Evolutionary conservation across 805 yeast genomes (phyloP).

Genomic region (Barnettozyma siamensis): DNA sequence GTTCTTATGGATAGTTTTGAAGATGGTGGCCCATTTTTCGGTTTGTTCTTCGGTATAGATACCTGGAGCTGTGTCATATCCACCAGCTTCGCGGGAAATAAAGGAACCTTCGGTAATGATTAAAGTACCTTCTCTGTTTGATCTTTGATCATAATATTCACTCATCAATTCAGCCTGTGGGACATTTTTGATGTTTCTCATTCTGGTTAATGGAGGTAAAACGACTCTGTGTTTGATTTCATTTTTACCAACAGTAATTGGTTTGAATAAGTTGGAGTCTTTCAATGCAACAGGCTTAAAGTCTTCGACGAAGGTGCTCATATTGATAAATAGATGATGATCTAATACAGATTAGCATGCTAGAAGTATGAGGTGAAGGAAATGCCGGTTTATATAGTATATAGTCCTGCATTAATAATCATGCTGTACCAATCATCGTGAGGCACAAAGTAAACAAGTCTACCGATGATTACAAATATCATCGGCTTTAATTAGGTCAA

Average conservation of each 20-base stretch:
- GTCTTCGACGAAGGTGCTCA: neutral
- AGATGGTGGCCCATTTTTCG: constrained; percentile 43
- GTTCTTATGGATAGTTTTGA: constrained; percentile 44
- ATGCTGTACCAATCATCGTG: no score
- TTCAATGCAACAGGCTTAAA: neutral
- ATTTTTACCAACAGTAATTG: constrained; percentile 3
- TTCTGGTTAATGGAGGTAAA: constrained; percentile 41
- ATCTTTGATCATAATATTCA: constrained; percentile 51
- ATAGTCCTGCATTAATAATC: no score
- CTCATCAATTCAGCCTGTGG: constrained; percentile 38
- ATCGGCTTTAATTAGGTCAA: no score
- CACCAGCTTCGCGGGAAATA: constrained; percentile 40
- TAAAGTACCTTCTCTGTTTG: constrained; percentile 53
- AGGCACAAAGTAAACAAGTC: no score
- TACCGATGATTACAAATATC: no score
- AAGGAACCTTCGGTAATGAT: constrained; percentile 56
- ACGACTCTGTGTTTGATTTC: constrained; percentile 6
- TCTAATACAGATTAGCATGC: no score
- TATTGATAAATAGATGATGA: no score
- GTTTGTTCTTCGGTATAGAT: constrained; percentile 43
- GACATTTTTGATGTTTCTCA: constrained; percentile 26
- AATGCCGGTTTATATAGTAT: no score
- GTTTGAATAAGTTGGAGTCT: constrained; percentile 3
- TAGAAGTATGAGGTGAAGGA: no score
- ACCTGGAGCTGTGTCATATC: constrained; percentile 43